Percentiles rank a stretch among this genome's conserved stretches.
phyloP scores from a whole-genome alignment of 441 rosid species.

The Erodium texanum region DNA sequence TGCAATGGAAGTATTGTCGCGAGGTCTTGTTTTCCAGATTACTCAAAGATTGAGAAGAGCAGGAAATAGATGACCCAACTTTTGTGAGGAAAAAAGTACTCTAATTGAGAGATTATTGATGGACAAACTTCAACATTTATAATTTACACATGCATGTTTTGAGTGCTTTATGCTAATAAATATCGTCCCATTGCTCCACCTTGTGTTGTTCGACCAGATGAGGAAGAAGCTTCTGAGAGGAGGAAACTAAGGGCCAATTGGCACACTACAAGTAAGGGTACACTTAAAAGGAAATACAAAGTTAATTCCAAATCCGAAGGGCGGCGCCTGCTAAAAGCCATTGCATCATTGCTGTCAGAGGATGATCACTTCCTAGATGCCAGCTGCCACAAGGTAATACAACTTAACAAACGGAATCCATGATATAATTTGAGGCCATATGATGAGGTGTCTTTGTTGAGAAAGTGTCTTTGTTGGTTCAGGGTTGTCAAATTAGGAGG shows the following conservation, averaged over 20 bases:
- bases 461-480: neutral
- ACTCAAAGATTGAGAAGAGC: too few species aligned
- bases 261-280: conserved; percentile 91
- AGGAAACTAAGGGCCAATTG: conserved; percentile 85
- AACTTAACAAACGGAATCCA: neutral
- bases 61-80: too few species aligned
- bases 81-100: too few species aligned
- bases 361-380: conserved; percentile 89
- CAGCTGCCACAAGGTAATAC: conserved; percentile 73
- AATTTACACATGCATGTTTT: neutral
- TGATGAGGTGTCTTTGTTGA: too few species aligned
- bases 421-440: too few species aligned
- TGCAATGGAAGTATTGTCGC: neutral
- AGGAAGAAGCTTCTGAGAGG: conserved; percentile 60
- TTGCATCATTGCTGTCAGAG: conserved; percentile 74
- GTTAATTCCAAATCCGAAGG: conserved; percentile 86
- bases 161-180: neutral
- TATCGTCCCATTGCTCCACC: conserved; percentile 1
- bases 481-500: conserved; percentile 96
- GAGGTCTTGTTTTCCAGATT: too few species aligned
- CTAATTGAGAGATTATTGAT: neutral
- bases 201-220: conserved; percentile 32
- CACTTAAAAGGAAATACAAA: conserved; percentile 79
- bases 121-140: neutral
- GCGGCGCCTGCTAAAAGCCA: conserved; percentile 63